Evolutionary conservation across 2,329 filamentous ascomycete genomes (phyloP), one percentile per base, ranked within the genome.

Genomic region (Alternaria gansuensis): DNA sequence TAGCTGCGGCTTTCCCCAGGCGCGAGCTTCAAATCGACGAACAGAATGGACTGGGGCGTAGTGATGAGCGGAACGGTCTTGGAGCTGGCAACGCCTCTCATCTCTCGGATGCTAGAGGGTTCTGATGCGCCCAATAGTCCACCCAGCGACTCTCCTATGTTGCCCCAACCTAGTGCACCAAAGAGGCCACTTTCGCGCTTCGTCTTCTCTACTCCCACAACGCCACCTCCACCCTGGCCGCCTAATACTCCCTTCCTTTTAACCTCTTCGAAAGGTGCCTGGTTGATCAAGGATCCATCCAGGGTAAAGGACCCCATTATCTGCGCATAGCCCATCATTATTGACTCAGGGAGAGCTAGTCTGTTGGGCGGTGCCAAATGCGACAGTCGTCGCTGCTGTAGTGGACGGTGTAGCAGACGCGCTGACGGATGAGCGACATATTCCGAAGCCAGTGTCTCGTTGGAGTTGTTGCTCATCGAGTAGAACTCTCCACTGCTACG

Each of bases 261-360:
- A 37, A 98, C 93, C 70, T 96, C 92, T 73, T 99, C 95, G 70
- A 99, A 99, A 0, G 91, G 91, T 0, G 88, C 88, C 37, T 96
- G 88, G 69, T 96, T 94, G 59, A 99, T 88, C 23, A 99, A 81
- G 1, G 95, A 97, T 0, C 93, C 93, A 73, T 99, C 95, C 6
- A 99, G 80, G 0, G 88, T 92, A 69, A 99, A 99, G 0, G 91
- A 93, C 4, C 95, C 95, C 77, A 92, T 91, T 2, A 98, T 87
- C 70, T 99, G 95, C 3, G 92, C 94, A 78, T 96, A 99, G 0
- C 93, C 95, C 95, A 99, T 99, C 88, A 99, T 96, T 53, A 99
- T 80, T 1, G 90, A 89, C 75, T 98, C 93, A 0, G 91, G 88
- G 82, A 71, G 67, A 63, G 69, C 71, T 26, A 68, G 68, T n/a